Base-by-base conservation (phyloP, 371 early-diverging fungal genomes). In the Synchytrium microbalum region DNA sequence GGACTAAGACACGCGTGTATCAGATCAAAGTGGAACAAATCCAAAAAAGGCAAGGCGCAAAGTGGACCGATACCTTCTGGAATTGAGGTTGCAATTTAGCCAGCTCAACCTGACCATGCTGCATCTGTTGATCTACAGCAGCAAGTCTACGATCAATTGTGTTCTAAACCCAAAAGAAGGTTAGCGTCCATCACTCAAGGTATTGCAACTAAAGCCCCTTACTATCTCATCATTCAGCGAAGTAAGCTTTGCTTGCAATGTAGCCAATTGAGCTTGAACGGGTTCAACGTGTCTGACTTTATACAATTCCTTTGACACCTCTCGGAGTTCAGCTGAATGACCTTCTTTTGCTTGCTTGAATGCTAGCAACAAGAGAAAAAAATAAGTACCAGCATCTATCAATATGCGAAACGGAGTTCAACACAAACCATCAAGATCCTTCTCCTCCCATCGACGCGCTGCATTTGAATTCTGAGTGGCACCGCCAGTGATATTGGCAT, bases 401-500 rank as follows among this genome's bases (percentile, higher is more conserved):
- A n/a, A 14, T 51, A 51, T 51, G 51, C 14, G 51, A n/a, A n/a
- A n/a, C n/a, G n/a, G n/a, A n/a, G n/a, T 29, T 32, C 16, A 53
- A 33, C 16, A 70, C 59, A 58, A 64, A 84, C 83, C 79, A 30
- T 88, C 90, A 14, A 96, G 74, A 46, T 90, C 93, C 29, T 84
- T 84, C 26, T 93, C 92, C 60, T 95, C 89, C 95, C 96, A 96
- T 58, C 87, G 77, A 59, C 83, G 79, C 3, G 84, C 79, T n/a
- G 46, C 32, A 3, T 38, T 51, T 24, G 60, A 58, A 3, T 61
- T 55, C 19, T 25, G 29, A 10, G 28, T 32, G 29, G 53, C 46
- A 14, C 82, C 82, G 71, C 99, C 99, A 0, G 96, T 96, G 61
- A 99, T 98, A 66, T 94, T 74, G 54, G 97, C 99, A 64, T 84